phyloP scores from a whole-genome alignment of 2,329 filamentous ascomycete species.

The Purpureocillium lavendulum region DNA sequence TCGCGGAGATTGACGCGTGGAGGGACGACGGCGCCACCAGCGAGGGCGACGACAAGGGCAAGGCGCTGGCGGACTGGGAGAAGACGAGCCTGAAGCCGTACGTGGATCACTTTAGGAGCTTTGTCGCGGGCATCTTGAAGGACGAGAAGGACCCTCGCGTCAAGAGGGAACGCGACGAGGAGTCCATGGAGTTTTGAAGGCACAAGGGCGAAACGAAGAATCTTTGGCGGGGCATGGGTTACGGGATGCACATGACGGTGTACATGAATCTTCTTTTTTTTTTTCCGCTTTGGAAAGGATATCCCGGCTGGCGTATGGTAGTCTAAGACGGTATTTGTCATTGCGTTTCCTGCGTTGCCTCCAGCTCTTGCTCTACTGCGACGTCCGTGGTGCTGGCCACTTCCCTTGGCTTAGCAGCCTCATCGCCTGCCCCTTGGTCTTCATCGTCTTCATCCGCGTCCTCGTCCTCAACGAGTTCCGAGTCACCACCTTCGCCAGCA shows the following conservation, averaged over 20 bases:
- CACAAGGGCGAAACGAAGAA: too few relatives aligned
- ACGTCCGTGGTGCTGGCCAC: neutral
- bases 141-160: slow-evolving; percentile 54
- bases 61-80: slow-evolving; percentile 72
- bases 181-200: slow-evolving; percentile 42
- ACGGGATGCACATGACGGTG: neutral
- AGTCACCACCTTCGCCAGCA: slow-evolving; percentile 17
- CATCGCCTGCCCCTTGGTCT: slow-evolving; percentile 4
- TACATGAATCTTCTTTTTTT: neutral
- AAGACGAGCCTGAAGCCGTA: slow-evolving; percentile 94
- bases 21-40: slow-evolving; percentile 37
- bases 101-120: slow-evolving; percentile 78
- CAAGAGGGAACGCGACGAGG: slow-evolving; percentile 48
- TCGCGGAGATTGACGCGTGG: slow-evolving; percentile 83
- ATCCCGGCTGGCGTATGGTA: neutral
- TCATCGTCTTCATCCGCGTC: slow-evolving; percentile 4
- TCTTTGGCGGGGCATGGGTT: too few relatives aligned
- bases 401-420: slow-evolving; percentile 4
- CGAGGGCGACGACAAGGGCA: slow-evolving; percentile 25
- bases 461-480: slow-evolving; percentile 11
- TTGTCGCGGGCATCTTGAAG: slow-evolving; percentile 71
- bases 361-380: neutral
- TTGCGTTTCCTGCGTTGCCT: too few relatives aligned
- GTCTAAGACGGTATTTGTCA: too few relatives aligned
- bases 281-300: neutral